Base-by-base conservation (phyloP, 2,329 filamentous ascomycete genomes). In the Pezicula rhizophila region DNA sequence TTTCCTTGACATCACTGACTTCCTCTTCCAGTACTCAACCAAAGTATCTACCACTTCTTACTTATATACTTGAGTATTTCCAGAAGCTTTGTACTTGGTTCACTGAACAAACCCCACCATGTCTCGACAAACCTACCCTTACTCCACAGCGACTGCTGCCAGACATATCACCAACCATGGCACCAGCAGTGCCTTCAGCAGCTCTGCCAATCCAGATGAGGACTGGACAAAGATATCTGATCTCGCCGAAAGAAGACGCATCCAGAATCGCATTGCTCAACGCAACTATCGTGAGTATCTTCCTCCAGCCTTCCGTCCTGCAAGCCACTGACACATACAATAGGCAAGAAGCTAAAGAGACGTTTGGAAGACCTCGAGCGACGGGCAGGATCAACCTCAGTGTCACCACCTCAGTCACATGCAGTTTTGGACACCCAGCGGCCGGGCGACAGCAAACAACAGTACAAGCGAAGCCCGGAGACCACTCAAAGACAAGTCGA, bases 211-310 rank as follows among this genome's bases (percentile, higher is more conserved):
- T 68, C 88, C 92, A 48, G 91, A 96, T 65, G 92, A 97, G 73
- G 92, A 97, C 74, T 97, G 92, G 92, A 96, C 92, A 66, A 95
- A 96, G 81, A 96, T 97, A 67, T 95, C 92, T 50, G 92, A 97
- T 69, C 84, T 97, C 52, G 92, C 91, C 45, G 92, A 97, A 73
- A 84, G 93, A 64, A 79, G 91, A 63, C 82, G 91, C 66, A 96
- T 96, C 73, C 91, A 97, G 72, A 97, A 97, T 74, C 84, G 92
- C 60, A 96, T 97, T 77, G 92, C 92, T 59, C 92, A 97, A 73
- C 85, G 91, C 63, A 96, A 96, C 75, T 96, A 96, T 74, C 90
- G 90, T 95, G 76, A 67, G 84, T 78, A 46, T n/a, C 18, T 52
- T 17, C 41, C 14, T 31, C 42, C 42, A 47, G 46, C 37, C 46